Evolutionary conservation across 1,139 yeast species (phyloP).

Genomic region (Oligophagozyma castellii): DNA sequence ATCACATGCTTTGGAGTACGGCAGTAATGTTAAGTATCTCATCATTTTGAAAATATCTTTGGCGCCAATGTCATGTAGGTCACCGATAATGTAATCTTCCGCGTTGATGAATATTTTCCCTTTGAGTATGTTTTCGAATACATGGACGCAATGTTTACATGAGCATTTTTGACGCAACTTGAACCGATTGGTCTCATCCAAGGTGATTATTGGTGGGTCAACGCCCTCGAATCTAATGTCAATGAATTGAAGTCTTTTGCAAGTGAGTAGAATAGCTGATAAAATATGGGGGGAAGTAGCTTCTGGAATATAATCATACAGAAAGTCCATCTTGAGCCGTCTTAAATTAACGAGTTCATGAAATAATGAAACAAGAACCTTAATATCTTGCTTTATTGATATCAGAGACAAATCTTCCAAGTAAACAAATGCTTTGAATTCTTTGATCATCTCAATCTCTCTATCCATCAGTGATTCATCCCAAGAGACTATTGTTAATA

Average conservation of each 20-base stretch:
- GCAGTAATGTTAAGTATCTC: slow-evolving; percentile 24
- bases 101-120: slow-evolving; percentile 23
- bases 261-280: slow-evolving; percentile 23
- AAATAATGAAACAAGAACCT: slow-evolving; percentile 22
- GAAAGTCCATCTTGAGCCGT: slow-evolving; percentile 29
- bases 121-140: slow-evolving; percentile 20
- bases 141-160: slow-evolving; percentile 20
- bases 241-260: slow-evolving; percentile 25
- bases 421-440: slow-evolving; percentile 25
- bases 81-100: slow-evolving; percentile 19
- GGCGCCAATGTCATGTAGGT: slow-evolving; percentile 22
- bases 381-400: slow-evolving; percentile 25
- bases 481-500: slow-evolving; percentile 31
- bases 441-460: slow-evolving; percentile 24
- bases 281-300: slow-evolving; percentile 24
- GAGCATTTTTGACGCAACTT: slow-evolving; percentile 24
- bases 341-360: slow-evolving; percentile 21
- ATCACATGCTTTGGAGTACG: slow-evolving; percentile 31
- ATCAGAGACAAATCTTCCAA: slow-evolving; percentile 29
- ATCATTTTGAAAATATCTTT: slow-evolving; percentile 27
- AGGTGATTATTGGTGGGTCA: slow-evolving; percentile 23
- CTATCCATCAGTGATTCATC: slow-evolving; percentile 23
- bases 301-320: slow-evolving; percentile 24
- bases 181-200: slow-evolving; percentile 17
- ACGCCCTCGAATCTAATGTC: slow-evolving; percentile 28